Percentiles rank a stretch among this genome's conserved stretches.
phyloP scores from a whole-genome alignment of 257 asterid species.

The Nicotiana knightiana region DNA sequence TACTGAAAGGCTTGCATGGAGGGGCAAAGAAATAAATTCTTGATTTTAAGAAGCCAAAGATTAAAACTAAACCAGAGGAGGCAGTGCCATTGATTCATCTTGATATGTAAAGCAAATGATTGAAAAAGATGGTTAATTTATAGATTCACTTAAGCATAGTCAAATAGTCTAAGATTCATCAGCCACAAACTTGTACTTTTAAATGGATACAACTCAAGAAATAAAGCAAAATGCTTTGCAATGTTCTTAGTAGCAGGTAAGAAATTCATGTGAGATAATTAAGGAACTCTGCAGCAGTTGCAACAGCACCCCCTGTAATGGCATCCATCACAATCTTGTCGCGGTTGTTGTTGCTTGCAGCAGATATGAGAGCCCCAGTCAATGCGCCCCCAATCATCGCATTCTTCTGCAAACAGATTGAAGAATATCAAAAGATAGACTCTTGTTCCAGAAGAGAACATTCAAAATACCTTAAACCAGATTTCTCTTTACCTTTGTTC shows the following conservation, averaged over 20 bases:
- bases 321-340: constrained; percentile 73
- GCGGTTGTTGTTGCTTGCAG: constrained; percentile 30
- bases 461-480: not conserved
- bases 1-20: too few relatives aligned
- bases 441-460: not conserved
- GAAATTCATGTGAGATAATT: constrained; percentile 33
- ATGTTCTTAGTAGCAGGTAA: not conserved
- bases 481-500: not conserved
- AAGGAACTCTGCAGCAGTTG: constrained; percentile 76
- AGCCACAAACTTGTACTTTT: not conserved
- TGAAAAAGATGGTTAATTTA: not conserved
- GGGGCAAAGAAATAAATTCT: too few relatives aligned
- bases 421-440: not conserved
- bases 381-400: constrained; percentile 72
- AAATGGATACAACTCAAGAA: not conserved
- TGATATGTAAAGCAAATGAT: not conserved
- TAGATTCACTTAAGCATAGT: not conserved
- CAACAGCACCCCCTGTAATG: constrained; percentile 71
- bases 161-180: not conserved
- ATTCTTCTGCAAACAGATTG: constrained; percentile 50
- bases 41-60: not conserved
- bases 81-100: not conserved
- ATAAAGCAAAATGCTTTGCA: not conserved
- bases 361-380: constrained; percentile 63
- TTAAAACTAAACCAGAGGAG: not conserved